Evolutionary conservation across 257 asterid species (phyloP), one percentile per base, ranked within the genome.

Genomic region (Fraxinus pennsylvanica): DNA sequence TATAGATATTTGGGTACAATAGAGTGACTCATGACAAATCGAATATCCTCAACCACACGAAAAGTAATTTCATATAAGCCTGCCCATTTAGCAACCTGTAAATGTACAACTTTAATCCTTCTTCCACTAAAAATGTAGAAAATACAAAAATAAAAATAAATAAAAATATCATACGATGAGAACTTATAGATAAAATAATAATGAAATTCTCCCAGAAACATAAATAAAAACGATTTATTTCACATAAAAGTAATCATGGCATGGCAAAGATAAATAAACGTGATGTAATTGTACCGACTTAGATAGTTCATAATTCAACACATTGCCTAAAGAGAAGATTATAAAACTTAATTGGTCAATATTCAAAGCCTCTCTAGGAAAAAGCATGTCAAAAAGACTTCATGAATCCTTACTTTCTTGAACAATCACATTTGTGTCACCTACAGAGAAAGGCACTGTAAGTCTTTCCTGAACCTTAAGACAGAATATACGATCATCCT

Each of bases 1-100:
- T 91, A 89, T 79, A 96, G 85, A 75, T 90, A 92, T 70, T 82
- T 89, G 81, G 93, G 89, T 50, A 93, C 97, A 75, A 83, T 88
- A 81, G 92, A 83, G 84, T 96, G 98, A 86, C 97, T 89, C 92
- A 93, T 90, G 69, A 96, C 97, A 89, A 90, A 93, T 84, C 94
- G 88, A 47, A 96, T 80, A 79, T 96, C 97, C 75, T 88, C 97
- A 84, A 93, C 87, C 78, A 96, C 94, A 73, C 92, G 94, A 79
- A 89, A 65, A 74, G 97, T 92, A 72, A 94, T 91, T 67, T 90
- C 96, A 84, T 87, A 87, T 68, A 93, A 82, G 74, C 81, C 83
- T 82, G 82, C 95, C 98, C 92, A 96, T 88, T 87, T 93, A 68
- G 65, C 70, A 78, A 93, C 97, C 99, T 96, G 89, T 76, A 87